Conservation (phyloP, 208 protist species). For the Lotmaria passim region DNA sequence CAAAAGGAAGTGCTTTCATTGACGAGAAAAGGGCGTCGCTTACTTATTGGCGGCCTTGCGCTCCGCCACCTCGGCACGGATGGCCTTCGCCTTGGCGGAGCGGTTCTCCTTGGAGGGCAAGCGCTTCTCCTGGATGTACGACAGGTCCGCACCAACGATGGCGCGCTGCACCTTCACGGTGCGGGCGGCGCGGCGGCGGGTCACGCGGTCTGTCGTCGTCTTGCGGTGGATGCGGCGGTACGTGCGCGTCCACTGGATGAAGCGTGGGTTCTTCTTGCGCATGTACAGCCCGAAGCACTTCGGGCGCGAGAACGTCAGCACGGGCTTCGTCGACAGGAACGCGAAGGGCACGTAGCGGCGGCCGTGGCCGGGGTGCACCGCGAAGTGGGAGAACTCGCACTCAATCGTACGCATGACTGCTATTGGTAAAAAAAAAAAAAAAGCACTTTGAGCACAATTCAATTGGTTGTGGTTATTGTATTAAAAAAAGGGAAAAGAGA, state of each 20-base stretch:
- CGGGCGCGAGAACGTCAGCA: constrained; percentile 91
- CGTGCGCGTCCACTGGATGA: constrained; percentile 92
- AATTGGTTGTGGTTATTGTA: too few species aligned
- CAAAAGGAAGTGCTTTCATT: constrained; percentile 16
- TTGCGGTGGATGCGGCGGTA: constrained; percentile 95
- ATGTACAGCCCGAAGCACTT: constrained; percentile 93
- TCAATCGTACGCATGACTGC: constrained; percentile 89
- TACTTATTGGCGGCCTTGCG: constrained; percentile 94
- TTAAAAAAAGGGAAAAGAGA: too few species aligned
- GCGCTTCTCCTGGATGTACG: constrained; percentile 90
- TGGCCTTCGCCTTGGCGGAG: constrained; percentile 89
- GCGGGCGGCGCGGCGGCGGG: constrained; percentile 81
- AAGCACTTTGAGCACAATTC: constrained; percentile 17
- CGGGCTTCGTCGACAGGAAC: constrained; percentile 94
- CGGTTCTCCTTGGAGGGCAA: constrained; percentile 80
- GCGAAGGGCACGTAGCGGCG: constrained; percentile 93
- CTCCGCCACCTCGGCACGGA: constrained; percentile 88
- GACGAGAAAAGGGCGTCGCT: constrained; percentile 9
- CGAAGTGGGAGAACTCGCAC: constrained; percentile 94
- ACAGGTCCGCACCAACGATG: constrained; percentile 89
- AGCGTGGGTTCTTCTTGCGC: constrained; percentile 95
- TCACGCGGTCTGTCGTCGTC: constrained; percentile 84
- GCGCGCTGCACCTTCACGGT: constrained; percentile 77
- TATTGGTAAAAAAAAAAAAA: constrained; percentile 13
- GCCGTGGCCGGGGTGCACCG: constrained; percentile 94